These are phyloP conservation scores for Trichopus zeylanicus DNA, from an alignment of 116 monocot genomes.

Conservation along the genomic window DNA sequence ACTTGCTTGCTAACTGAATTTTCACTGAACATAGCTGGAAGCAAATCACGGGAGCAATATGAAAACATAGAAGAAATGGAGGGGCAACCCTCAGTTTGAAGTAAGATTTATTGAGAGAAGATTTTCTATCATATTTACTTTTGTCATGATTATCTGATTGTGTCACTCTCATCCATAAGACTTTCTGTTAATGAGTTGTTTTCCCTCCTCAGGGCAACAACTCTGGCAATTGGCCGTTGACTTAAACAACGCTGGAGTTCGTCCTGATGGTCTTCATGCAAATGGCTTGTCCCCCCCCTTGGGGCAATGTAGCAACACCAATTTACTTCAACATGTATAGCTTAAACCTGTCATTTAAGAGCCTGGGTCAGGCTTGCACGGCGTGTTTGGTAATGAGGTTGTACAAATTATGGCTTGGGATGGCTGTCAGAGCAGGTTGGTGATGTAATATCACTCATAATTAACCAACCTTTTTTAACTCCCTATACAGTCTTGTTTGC, in stretches of 20 bases:
- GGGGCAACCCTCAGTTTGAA: conserved; percentile 18
- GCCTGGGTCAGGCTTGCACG: too few species aligned
- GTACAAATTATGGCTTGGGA: background rate
- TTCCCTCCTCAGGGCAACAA: conserved; percentile 29
- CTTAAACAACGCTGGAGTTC: too few species aligned
- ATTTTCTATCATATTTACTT: conserved; percentile 6
- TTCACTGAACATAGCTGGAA: conserved; percentile 7
- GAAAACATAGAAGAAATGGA: conserved; percentile 21
- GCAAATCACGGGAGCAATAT: conserved; percentile 15
- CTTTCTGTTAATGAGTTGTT: conserved; percentile 33
- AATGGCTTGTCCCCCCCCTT: too few species aligned
- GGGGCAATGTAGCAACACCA: too few species aligned
- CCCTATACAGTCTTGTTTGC: background rate
- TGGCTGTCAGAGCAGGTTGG: background rate
- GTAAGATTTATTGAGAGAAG: conserved; percentile 34
- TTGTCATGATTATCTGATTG: background rate
- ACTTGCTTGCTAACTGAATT: too few species aligned
- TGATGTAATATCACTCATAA: background rate
- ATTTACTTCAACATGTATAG: too few species aligned
- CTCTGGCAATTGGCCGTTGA: too few species aligned
- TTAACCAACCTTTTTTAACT: background rate
- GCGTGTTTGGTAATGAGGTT: background rate
- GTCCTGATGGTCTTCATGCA: too few species aligned
- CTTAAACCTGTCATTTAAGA: too few species aligned
- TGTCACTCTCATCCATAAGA: background rate